Evolutionary conservation across 2,329 filamentous ascomycete genomes (phyloP), one percentile per base, ranked within the genome.

Genomic region (Westerdykella ornata): DNA sequence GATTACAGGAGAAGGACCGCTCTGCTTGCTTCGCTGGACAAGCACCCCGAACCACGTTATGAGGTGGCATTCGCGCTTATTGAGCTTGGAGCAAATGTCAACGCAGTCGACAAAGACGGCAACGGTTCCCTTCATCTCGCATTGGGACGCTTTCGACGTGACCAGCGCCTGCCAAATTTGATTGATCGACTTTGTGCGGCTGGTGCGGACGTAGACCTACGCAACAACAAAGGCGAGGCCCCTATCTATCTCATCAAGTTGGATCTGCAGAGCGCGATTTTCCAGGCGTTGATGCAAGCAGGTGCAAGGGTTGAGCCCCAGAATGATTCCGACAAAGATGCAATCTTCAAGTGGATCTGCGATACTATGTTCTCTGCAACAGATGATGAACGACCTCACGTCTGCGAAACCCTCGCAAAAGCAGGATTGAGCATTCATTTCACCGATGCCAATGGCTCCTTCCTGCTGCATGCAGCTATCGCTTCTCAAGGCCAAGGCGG

Each of bases 141-240:
- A 12, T 20, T 34, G 15, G 26, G 20, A 4, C 5, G 18, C 30
- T 5, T 26, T 11, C 8, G 22, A 11, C 22, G 12, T 8, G 22
- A 26, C 7, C 2, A 4, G 22, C 12, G 8, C 12, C 8, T 26
- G 22, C 12, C 22, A 26, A 9, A 26, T 26, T 26, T 26, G 22
- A 26, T 26, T 11, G 12, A 26, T 26, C 22, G 12, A 26, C 22
- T 26, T 26, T 26, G 22, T 11, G 12, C 8, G 22, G 22, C 22
- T 4, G 22, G 22, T n/a, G 31, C 31, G 31, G 14, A 57, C 18
- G 22, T 39, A 4, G 32, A 20, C n/a, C 42, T 37, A 6, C 41
- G 41, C 14, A 51, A 59, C 31, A 26, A 42, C 9, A 19, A 47
- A 1, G 54, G 55, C 5, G 48, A 55, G 26, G 51, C 49, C 7